Percentiles rank a stretch among this genome's conserved stretches.
Conservation (phyloP, 1,139 yeast species). For the Sugiyamaella novakii region DNA sequence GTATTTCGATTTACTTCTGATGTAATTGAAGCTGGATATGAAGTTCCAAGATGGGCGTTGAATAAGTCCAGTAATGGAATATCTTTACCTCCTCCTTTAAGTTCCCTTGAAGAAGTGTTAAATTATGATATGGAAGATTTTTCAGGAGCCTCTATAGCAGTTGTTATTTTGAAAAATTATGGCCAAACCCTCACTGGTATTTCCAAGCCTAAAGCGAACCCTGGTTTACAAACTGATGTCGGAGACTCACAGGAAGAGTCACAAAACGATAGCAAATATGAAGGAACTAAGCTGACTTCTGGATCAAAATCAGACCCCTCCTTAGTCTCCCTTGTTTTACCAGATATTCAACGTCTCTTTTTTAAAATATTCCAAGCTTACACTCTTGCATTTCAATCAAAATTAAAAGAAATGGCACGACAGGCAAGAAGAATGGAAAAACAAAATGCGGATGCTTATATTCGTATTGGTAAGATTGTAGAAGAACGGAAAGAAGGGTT, state of each 20-base stretch:
- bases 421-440: slow-evolving; percentile 44
- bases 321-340: slow-evolving; percentile 23
- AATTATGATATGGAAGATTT: slow-evolving; percentile 45
- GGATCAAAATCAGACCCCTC: neutral
- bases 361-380: slow-evolving; percentile 51
- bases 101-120: slow-evolving; percentile 58
- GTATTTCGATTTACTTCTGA: slow-evolving; percentile 34
- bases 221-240: no score
- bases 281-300: neutral
- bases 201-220: slow-evolving; percentile 23
- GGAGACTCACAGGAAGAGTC: no score
- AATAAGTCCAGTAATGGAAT: slow-evolving; percentile 34
- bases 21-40: slow-evolving; percentile 33
- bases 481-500: slow-evolving; percentile 55
- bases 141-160: slow-evolving; percentile 52
- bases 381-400: slow-evolving; percentile 49
- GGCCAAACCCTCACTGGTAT: slow-evolving; percentile 29
- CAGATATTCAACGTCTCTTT: slow-evolving; percentile 35
- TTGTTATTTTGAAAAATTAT: slow-evolving; percentile 57
- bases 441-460: slow-evolving; percentile 56
- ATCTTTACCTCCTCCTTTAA: slow-evolving; percentile 48
- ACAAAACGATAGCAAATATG: neutral
- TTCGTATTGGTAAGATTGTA: slow-evolving; percentile 64
- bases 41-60: slow-evolving; percentile 47
- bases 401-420: slow-evolving; percentile 45